A percentile compares a stretch with the other conserved stretches of the same genome.
phyloP scores from a whole-genome alignment of 371 early-diverging fungal species.

The Entomophthora muscae region DNA sequence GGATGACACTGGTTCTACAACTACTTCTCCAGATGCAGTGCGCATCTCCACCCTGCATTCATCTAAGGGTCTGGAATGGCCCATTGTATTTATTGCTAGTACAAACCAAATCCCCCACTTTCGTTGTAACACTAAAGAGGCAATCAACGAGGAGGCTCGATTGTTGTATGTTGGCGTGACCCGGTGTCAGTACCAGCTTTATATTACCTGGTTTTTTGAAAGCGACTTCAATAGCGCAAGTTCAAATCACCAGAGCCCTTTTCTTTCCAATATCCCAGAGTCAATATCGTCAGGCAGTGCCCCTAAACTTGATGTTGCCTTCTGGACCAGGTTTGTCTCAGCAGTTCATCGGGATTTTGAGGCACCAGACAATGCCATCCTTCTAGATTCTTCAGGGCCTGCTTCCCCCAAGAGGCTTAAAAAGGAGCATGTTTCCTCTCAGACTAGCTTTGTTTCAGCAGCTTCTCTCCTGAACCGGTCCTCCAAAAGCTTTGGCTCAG shows the following conservation, averaged over 20 bases:
- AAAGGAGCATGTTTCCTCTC: neutral
- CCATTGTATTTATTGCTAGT: neutral
- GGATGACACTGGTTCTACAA: neutral
- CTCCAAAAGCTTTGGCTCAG: too few species aligned
- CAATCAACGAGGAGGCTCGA: neutral
- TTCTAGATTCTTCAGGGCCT: neutral
- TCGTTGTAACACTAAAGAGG: neutral
- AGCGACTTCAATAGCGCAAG: neutral
- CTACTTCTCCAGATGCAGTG: neutral
- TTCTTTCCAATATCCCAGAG: neutral
- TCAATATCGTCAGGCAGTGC: neutral
- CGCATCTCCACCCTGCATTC: neutral
- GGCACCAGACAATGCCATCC: neutral
- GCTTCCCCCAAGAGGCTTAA: neutral
- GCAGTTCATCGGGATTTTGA: neutral
- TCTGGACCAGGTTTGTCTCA: neutral
- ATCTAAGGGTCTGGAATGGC: slow-evolving; percentile 6
- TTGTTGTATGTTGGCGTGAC: slow-evolving; percentile 5
- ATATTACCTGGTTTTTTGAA: neutral
- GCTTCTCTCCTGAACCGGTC: neutral
- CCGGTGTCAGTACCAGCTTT: neutral
- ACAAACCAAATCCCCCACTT: neutral
- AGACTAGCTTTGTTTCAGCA: neutral
- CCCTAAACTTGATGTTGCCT: neutral
- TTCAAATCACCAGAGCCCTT: neutral